These are phyloP conservation scores for Phytopythium litorale DNA, from an alignment of 352 stramenopile species.

Conservation along the genomic window DNA sequence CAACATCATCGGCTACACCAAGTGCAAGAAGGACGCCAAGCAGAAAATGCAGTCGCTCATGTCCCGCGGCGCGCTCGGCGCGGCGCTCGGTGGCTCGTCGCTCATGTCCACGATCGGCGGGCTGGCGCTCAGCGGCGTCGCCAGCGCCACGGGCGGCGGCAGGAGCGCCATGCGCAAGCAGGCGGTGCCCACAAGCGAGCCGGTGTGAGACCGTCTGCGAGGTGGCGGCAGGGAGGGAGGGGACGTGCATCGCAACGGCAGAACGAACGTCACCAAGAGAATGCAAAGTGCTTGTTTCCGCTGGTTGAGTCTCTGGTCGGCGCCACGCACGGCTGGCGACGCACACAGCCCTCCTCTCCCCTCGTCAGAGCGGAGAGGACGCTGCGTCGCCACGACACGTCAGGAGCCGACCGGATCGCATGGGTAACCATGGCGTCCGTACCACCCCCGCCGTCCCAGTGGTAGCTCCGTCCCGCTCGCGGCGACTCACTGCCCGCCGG, in stretches of 20 bases:
- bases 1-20: slow-evolving; percentile 99
- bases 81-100: slow-evolving; percentile 58
- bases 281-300: slow-evolving; percentile 1
- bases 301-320: background rate
- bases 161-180: slow-evolving; percentile 18
- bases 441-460: background rate
- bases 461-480: background rate
- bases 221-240: background rate
- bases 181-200: slow-evolving; percentile 18
- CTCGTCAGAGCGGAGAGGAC: background rate
- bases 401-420: background rate
- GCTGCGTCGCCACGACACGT: background rate
- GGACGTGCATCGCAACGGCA: background rate
- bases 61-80: slow-evolving; percentile 67
- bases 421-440: background rate
- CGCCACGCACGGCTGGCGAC: background rate
- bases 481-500: slow-evolving; percentile 1
- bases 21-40: slow-evolving; percentile 92
- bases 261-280: background rate
- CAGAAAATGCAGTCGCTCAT: slow-evolving; percentile 84
- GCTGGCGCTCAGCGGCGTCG: slow-evolving; percentile 46
- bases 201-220: slow-evolving; percentile 27
- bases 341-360: background rate
- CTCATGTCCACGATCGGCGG: slow-evolving; percentile 77
- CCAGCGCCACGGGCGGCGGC: slow-evolving; percentile 2